Evolutionary conservation across 495 filamentous ascomycete genomes (phyloP).

Genomic region (Diplogelasinospora grovesii): DNA sequence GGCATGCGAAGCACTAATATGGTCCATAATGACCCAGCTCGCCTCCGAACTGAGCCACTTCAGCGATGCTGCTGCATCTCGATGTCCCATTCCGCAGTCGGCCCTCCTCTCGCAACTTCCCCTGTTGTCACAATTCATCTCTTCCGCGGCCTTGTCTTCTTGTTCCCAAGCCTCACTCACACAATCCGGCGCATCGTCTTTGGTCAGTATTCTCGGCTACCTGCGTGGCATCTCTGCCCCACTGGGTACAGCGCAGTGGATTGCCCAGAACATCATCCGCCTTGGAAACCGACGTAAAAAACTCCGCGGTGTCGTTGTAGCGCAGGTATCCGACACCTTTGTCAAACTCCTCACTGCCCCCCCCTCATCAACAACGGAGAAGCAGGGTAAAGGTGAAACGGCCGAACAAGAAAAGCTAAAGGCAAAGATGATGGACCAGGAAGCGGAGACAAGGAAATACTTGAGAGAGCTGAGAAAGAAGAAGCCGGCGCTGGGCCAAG

Average conservation of each 20-base stretch:
- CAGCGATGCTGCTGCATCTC: conserved; percentile 4
- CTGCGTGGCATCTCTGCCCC: conserved; percentile 6
- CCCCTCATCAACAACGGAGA: too few species aligned
- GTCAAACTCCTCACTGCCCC: too few species aligned
- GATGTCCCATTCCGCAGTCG: not conserved
- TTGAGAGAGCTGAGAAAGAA: too few species aligned
- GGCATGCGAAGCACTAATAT: conserved; percentile 4
- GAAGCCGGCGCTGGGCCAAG: too few species aligned
- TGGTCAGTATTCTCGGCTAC: conserved; percentile 4
- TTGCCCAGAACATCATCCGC: conserved; percentile 7
- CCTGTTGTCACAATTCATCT: conserved; percentile 5
- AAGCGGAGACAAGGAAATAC: too few species aligned
- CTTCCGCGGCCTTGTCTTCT: not conserved
- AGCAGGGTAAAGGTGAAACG: too few species aligned
- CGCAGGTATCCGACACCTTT: conserved; percentile 2
- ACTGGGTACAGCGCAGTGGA: conserved; percentile 1
- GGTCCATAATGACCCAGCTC: conserved; percentile 11
- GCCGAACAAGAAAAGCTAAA: too few species aligned
- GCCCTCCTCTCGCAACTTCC: conserved; percentile 9
- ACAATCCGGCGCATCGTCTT: conserved; percentile 3
- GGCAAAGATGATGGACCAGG: too few species aligned
- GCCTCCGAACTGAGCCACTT: conserved; percentile 10
- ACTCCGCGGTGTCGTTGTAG: conserved; percentile 3
- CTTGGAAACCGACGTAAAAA: conserved; percentile 9
- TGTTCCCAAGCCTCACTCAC: not conserved